Base-by-base conservation (phyloP, 176 grass and related monocot genomes). In the Leersia perrieri region DNA sequence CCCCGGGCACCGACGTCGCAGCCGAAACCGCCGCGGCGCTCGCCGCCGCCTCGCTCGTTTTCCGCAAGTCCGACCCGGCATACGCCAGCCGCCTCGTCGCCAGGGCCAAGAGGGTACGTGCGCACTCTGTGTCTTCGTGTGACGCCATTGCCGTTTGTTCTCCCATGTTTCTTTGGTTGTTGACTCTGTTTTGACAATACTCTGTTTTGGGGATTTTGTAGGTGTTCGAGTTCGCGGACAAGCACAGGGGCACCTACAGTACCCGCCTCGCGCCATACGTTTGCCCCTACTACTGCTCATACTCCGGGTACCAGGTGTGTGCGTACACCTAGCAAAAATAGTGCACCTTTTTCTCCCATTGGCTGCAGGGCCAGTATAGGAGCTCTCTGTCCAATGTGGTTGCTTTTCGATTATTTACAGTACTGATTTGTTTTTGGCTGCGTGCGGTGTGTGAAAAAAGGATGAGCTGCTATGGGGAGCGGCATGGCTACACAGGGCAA, bases 261-360 rank as follows among this genome's bases (percentile, higher is more conserved):
- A 82, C 84, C 51, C 69, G 85, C 14, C 80, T 98, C 22, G 84
- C 76, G 3, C 47, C 87, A 1, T 87, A 80, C 82, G 90, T 98
- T 30, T 98, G 95, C 84, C 90, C 92, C 3, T 98, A 78, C 86
- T 98, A 98, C 90, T 98, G 95, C 75, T 98, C 95, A 78, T 98
- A 93, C 88, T 98, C 92, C 25, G 95, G 95, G 5, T 98, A 88
- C 67, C 95, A 98, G 88, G 92, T 92, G 75, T 33, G 78, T 58
- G 76, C 45, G 45, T 39, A 14, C 29, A 33, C 74, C 22, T 35
- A 16, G 15, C 5, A 26, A 12, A 31, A 7, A 1, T 33, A 15
- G 1, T 45, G n/a, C 0, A 22, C 57, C 63, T 86, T 29, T 74
- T 11, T 15, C 82, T 84, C 31, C 39, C 27, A 82, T 88, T 85